Evolutionary conservation across 148 eudicot species (phyloP), one percentile per base, ranked within the genome.

Genomic region (Cornus kousa): DNA sequence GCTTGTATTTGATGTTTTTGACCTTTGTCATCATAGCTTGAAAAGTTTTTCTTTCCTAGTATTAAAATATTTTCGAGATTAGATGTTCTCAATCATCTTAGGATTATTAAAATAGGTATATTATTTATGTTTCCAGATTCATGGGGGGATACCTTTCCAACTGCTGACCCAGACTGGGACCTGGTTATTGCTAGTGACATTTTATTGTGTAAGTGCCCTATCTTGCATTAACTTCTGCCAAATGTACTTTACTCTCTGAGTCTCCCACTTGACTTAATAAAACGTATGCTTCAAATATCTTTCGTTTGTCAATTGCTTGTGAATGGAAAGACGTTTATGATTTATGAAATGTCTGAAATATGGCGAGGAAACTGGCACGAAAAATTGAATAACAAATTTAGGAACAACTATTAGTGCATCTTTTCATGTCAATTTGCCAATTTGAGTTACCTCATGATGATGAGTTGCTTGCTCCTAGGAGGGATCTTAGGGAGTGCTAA

Each of bases 101-200:
- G 19, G 12, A 62, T 17, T 62, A 62, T 62, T 62, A 60, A 69
- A 46, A 67, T 67, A 20, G 55, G 59, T 35, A 9, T 14, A 19
- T 57, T 68, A 4, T 43, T 53, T 28, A 5, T 68, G 67, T 79
- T 83, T 81, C 77, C 97, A 95, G 99, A 96, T 88, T 86, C 99
- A 31, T 96, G 99, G 99, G 99, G 99, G 22, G 94, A 96, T 55
- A 77, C 81, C 71, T 92, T 96, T 80, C 89, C 93, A 68, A 77
- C 67, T 80, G 70, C 88, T 50, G 74, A 68, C 48, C 88, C 98
- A 33, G 88, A 90, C 57, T 96, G 98, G 97, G 97, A 93, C 87
- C 85, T 96, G 82, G 74, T 96, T 72, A 91, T 93, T 82, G 97
- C 98, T 75, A 96, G 99, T 79, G 99, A 96, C 82, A 93, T 96